Percentiles rank a stretch among this genome's conserved stretches.
Evolutionary conservation across 495 filamentous ascomycete species (phyloP).

Genomic region (Chaetomidium leptoderma): DNA sequence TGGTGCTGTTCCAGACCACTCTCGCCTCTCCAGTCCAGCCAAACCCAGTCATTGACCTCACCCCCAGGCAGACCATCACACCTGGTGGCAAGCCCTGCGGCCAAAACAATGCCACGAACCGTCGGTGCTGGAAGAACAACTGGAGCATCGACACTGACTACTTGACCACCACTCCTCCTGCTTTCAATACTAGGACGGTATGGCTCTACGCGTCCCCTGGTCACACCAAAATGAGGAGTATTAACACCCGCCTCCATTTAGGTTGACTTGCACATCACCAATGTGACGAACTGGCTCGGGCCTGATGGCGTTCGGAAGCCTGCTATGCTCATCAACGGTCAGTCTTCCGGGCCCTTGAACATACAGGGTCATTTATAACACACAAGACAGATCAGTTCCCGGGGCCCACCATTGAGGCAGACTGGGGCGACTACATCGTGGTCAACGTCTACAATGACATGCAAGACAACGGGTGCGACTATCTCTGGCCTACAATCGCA

Average conservation of each 20-base stretch:
- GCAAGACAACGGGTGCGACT: slow-evolving; percentile 37
- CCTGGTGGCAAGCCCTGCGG: slow-evolving; percentile 30
- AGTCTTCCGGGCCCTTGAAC: background rate
- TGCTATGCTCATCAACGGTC: slow-evolving; percentile 45
- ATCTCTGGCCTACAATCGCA: background rate
- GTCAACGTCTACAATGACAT: slow-evolving; percentile 55
- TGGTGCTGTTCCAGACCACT: background rate
- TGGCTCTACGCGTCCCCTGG: background rate
- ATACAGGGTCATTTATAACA: background rate
- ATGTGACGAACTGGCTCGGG: slow-evolving; percentile 35
- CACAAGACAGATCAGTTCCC: slow-evolving; percentile 20
- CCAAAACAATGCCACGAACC: slow-evolving; percentile 32
- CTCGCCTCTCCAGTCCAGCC: background rate
- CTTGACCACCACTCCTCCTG: slow-evolving; percentile 26
- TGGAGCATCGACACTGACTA: slow-evolving; percentile 37
- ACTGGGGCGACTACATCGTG: slow-evolving; percentile 58
- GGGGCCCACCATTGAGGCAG: slow-evolving; percentile 29
- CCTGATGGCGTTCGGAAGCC: slow-evolving; percentile 44
- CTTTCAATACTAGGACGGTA: slow-evolving; percentile 30
- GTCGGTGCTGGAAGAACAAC: slow-evolving; percentile 33
- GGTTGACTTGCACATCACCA: slow-evolving; percentile 37
- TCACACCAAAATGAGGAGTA: too few species aligned
- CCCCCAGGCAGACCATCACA: slow-evolving; percentile 26
- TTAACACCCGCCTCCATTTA: slow-evolving; percentile 8
- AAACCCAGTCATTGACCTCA: slow-evolving; percentile 7